Base-by-base conservation (phyloP, 2,329 filamentous ascomycete species). In the Aspergillus fijiensis region DNA sequence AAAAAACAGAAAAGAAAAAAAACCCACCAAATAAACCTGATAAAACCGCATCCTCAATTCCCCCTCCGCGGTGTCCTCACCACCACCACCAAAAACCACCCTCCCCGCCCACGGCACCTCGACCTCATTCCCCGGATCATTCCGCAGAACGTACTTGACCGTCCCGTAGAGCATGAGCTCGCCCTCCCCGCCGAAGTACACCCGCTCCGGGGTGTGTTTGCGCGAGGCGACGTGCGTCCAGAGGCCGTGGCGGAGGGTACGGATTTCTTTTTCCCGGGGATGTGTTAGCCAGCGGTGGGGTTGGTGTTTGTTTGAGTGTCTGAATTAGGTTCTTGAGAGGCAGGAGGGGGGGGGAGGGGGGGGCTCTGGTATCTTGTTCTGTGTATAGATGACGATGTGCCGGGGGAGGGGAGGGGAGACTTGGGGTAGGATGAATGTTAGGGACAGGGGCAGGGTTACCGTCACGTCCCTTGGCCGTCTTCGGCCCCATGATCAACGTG, bases 1-100 rank as follows among this genome's bases (percentile, higher is more conserved):
- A 53, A 42, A 4, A 23, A 23, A 4, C 23, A 23, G 23, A 23
- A 23, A 23, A 23, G 23, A 23, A 23, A 23, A 70, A 23, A 23
- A 23, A 70, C 74, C 25, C 60, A 76, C 74, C 70, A 77, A 63
- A 62, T 77, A 77, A 60, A 77, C 74, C 64, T 76, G 74, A 69
- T 77, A 77, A 62, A 75, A 77, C 62, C 59, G 68, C 74, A 77
- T 76, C 65, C 69, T 76, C 19, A 72, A 57, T 39, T 51, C 66
- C 49, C 63, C 66, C 47, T 51, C 66, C 49, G 63, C 66, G n/a
- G 71, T 56, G 48, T 51, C 66, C 48, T 64, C 66, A 21, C 65
- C 19, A 19, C 65, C 65, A 54, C 65, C 71, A 55, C 64, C 71
- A 65, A 77, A 76, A 14, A 73, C 73, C 19, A 72, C 74, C 47